Percentiles rank a stretch among this genome's conserved stretches.
Conservation (phyloP, 805 yeast genomes). For the Zygosaccharomyces gambellarensis region DNA sequence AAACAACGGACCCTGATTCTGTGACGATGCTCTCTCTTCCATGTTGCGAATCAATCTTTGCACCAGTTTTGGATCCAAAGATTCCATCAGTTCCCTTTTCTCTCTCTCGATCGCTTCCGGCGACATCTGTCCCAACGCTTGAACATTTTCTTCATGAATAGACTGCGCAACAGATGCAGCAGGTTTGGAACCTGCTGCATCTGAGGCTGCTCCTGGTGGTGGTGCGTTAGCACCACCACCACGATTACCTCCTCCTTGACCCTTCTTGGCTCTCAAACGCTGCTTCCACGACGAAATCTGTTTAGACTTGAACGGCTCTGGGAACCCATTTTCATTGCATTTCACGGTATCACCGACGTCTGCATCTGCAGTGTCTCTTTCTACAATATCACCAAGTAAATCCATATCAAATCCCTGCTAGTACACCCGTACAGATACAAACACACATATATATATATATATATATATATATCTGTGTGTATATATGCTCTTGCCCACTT, state of each 20-base stretch:
- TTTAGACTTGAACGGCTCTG: conserved; percentile 32
- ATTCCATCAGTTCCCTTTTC: conserved; percentile 58
- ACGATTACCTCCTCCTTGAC: conserved; percentile 1
- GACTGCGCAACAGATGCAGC: conserved; percentile 58
- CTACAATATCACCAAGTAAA: conserved; percentile 68
- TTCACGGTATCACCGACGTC: not conserved
- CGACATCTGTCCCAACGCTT: conserved; percentile 56
- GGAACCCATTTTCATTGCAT: conserved; percentile 27
- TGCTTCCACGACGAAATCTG: conserved; percentile 50
- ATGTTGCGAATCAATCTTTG: conserved; percentile 54
- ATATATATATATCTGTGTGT: not conserved
- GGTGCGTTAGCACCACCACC: not conserved
- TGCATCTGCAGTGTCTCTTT: conserved; percentile 42
- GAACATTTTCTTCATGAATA: conserved; percentile 72
- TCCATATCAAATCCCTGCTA: conserved; percentile 43
- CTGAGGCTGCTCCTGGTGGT: not conserved
- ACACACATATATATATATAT: not conserved
- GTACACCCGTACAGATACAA: not conserved
- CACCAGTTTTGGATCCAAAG: conserved; percentile 64
- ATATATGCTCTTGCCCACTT: not conserved
- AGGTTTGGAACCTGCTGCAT: conserved; percentile 1
- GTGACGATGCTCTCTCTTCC: conserved; percentile 43
- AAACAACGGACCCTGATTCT: conserved; percentile 39
- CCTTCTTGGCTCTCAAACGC: conserved; percentile 37
- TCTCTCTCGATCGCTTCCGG: conserved; percentile 60